These are phyloP conservation scores for Nissolia schottii DNA, from an alignment of 306 rosid genomes.

Conservation along the genomic window DNA sequence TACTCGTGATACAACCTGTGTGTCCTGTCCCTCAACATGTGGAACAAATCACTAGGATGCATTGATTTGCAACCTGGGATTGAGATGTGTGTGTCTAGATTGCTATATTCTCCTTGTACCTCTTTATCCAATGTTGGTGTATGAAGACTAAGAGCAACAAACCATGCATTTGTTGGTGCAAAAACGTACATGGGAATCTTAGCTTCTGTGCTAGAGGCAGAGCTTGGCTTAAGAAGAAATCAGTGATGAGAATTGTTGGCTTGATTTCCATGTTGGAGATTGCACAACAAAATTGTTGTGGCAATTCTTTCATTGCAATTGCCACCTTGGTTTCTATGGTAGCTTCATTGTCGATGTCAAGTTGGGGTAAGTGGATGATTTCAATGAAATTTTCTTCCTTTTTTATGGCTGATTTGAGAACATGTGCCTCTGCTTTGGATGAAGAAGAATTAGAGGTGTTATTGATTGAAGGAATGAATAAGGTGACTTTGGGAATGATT, in stretches of 20 bases:
- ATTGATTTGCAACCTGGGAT: conserved; percentile 9
- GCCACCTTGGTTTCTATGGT: neutral
- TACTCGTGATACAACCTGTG: neutral
- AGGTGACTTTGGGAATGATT: neutral
- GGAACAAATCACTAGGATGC: neutral
- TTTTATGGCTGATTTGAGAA: neutral
- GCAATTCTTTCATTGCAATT: neutral
- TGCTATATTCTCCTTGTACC: neutral
- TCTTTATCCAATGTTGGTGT: neutral
- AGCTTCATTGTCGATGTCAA: neutral
- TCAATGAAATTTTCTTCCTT: neutral
- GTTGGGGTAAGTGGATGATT: neutral
- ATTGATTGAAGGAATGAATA: neutral
- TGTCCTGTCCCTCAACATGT: neutral
- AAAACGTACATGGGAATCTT: neutral
- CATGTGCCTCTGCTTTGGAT: neutral
- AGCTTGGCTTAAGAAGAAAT: neutral
- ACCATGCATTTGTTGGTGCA: neutral
- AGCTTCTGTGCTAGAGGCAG: neutral
- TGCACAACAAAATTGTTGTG: neutral
- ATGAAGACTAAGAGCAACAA: neutral
- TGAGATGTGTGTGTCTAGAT: neutral
- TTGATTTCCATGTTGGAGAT: neutral
- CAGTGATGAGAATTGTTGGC: neutral
- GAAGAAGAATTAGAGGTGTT: neutral